Evolutionary conservation across 2,329 filamentous ascomycete species (phyloP), one percentile per base, ranked within the genome.

Genomic region (Fusarium sp.): DNA sequence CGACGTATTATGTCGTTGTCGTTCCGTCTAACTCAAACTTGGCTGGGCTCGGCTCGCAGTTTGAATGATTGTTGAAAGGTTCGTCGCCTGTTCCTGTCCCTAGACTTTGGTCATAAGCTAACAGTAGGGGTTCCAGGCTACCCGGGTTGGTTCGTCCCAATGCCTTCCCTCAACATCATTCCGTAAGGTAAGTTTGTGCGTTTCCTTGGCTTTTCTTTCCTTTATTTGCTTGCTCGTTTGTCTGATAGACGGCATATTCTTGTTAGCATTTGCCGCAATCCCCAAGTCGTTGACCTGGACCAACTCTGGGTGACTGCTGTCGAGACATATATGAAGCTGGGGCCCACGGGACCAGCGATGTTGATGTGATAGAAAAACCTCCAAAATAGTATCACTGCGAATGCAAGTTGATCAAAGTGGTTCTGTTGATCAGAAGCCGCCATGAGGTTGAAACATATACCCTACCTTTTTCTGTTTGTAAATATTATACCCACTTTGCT

Each of bases 31-130:
- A 17, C 27, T 44, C 59, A 31, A 2, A 17, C 22, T 47, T 46
- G 18, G 10, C n/a, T 38, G 52, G 39, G 11, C 33, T 36, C 56
- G 72, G 66, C 45, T 45, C 66, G n/a, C 47, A 36, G 17, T 64
- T 65, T 25, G 12, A 59, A 7, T 53, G 47, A 59, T 62, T 14
- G 44, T 50, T 38, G 7, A 44, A 15, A 22, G 8, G 36, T 56
- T 58, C 46, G 44, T 53, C 27, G 44, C 25, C 41, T 33, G 33
- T 29, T 33, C 55, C 41, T 29, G 29, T 38, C 36, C 12, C 46
- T 35, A 38, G 39, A 29, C 5, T 4, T 33, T 55, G 39, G 22
- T 42, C 39, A 36, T n/a, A 22, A 41, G 27, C n/a, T 39, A 61
- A 50, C 39, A 53, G 36, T 7, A 27, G 29, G 42, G 13, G 15